These are phyloP conservation scores for Xylaria sp. DNA, from an alignment of 2,329 filamentous ascomycete species.

Conservation along the genomic window DNA sequence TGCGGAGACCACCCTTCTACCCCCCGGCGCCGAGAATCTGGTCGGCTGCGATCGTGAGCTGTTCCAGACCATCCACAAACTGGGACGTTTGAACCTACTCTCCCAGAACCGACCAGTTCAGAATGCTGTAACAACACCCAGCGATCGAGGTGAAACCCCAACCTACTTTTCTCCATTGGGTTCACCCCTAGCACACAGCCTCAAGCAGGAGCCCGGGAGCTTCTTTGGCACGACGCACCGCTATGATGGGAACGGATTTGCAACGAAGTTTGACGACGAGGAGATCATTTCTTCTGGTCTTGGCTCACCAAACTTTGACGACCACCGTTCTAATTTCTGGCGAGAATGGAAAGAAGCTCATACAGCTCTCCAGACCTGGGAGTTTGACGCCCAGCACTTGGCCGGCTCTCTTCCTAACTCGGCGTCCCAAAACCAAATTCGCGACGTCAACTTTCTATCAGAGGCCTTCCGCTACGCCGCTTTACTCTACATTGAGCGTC, in stretches of 20 bases:
- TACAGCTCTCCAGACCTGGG: conserved; percentile 80
- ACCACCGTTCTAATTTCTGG: conserved; percentile 79
- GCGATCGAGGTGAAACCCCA: conserved; percentile 45
- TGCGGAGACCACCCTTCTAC: conserved; percentile 60
- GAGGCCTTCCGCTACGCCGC: conserved; percentile 92
- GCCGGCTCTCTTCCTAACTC: conserved; percentile 60
- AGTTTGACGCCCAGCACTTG: conserved; percentile 70
- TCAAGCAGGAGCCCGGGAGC: conserved; percentile 56
- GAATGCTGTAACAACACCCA: conserved; percentile 47
- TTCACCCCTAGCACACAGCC: conserved; percentile 56
- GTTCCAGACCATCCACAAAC: conserved; percentile 85
- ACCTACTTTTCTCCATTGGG: conserved; percentile 52
- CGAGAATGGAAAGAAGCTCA: conserved; percentile 85
- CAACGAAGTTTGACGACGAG: conserved; percentile 64
- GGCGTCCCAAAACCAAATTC: conserved; percentile 69
- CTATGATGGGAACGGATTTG: conserved; percentile 75
- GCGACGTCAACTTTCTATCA: conserved; percentile 83
- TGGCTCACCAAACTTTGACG: conserved; percentile 58
- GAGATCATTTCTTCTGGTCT: conserved; percentile 58
- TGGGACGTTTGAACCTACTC: conserved; percentile 85
- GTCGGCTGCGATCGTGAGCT: conserved; percentile 87
- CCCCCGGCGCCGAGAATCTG: conserved; percentile 79
- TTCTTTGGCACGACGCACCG: conserved; percentile 66
- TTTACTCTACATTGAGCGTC: conserved; percentile 87
- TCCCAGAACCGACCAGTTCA: conserved; percentile 73